Evolutionary conservation across 2,329 filamentous ascomycete species (phyloP).

Genomic region (Incumbomyces lentus): DNA sequence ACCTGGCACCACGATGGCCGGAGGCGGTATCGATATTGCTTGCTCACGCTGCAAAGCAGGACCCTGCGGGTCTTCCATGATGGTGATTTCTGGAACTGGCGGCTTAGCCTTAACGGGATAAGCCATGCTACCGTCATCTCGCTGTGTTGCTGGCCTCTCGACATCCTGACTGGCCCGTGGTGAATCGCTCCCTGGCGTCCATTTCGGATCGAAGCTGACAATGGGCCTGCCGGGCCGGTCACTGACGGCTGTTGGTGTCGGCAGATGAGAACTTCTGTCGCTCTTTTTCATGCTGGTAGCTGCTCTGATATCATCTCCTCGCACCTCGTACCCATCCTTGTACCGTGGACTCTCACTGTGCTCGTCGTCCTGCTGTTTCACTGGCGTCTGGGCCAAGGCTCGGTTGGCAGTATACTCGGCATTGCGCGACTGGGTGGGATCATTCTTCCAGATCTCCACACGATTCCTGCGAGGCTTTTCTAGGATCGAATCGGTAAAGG

Average conservation of each 20-base stretch:
- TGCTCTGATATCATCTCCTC: conserved; percentile 75
- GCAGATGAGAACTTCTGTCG: conserved; percentile 77
- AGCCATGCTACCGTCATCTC: conserved; percentile 1
- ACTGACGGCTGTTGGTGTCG: conserved; percentile 82
- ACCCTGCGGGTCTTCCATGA: conserved; percentile 7
- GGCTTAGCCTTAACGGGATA: conserved; percentile 1
- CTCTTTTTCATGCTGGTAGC: conserved; percentile 83
- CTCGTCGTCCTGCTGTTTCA: conserved; percentile 22
- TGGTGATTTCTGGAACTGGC: conserved; percentile 8
- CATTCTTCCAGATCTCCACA: conserved; percentile 74
- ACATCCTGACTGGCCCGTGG: conserved; percentile 29
- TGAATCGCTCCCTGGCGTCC: conserved; percentile 40
- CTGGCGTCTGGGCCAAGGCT: conserved; percentile 22
- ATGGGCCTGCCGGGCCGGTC: conserved; percentile 84
- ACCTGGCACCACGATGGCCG: conserved; percentile 26
- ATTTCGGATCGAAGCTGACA: conserved; percentile 87
- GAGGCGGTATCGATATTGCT: conserved; percentile 25
- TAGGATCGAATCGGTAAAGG: conserved; percentile 22
- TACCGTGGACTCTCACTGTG: conserved; percentile 42
- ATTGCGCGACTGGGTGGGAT: conserved; percentile 72
- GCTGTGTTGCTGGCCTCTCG: conserved; percentile 16
- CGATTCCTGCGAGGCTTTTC: conserved; percentile 39
- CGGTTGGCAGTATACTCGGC: conserved; percentile 65
- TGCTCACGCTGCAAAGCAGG: conserved; percentile 7
- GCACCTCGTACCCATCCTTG: conserved; percentile 73